Percentiles rank a stretch among this genome's conserved stretches.
Conservation (phyloP, 345 rosid species). For the Nephelium lappaceum region DNA sequence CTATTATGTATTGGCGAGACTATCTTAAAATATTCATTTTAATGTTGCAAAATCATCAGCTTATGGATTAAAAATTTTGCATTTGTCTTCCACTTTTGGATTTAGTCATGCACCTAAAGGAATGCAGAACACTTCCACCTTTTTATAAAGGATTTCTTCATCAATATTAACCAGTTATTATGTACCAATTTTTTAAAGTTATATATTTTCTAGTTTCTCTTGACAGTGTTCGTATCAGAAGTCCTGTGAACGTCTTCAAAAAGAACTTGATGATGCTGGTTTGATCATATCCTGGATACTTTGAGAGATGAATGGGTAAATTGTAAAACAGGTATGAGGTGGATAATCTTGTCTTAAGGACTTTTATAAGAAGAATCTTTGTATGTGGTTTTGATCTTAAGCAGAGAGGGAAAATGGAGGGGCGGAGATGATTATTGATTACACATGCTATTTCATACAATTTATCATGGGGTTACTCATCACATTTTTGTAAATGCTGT, state of each 20-base stretch:
- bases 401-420: not conserved
- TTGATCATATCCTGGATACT: slow-evolving; percentile 51
- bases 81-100: not conserved
- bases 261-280: slow-evolving; percentile 70
- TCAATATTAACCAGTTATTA: not conserved
- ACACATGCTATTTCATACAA: not conserved
- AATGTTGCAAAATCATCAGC: not conserved
- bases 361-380: not conserved
- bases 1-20: not conserved
- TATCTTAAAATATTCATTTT: not conserved
- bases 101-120: slow-evolving; percentile 1
- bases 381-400: not conserved
- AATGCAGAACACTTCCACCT: not conserved
- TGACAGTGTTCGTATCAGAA: slow-evolving; percentile 57
- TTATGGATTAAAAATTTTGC: not conserved
- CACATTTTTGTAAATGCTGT: slow-evolving; percentile 18
- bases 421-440: not conserved
- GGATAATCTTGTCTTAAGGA: not conserved
- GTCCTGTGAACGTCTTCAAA: slow-evolving; percentile 41
- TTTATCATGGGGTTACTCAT: not conserved
- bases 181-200: slow-evolving; percentile 48
- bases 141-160: not conserved
- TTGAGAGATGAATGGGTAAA: slow-evolving; percentile 49
- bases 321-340: slow-evolving; percentile 46
- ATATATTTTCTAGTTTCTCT: slow-evolving; percentile 64